Base-by-base conservation (phyloP, 176 grass and related monocot species). In the Bothriochloa decipiens region DNA sequence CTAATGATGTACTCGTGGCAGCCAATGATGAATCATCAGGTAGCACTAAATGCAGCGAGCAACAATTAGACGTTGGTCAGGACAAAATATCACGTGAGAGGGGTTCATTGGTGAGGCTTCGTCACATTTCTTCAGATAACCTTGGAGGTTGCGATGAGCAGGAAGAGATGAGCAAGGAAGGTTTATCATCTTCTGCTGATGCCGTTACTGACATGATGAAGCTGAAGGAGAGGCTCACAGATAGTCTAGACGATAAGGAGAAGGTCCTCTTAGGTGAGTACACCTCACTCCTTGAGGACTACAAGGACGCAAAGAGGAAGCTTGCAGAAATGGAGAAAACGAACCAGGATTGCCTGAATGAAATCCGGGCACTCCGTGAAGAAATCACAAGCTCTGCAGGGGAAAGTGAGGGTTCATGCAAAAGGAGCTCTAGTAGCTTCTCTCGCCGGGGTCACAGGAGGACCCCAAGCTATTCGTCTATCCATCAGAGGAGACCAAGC, bases 231-330 rank as follows among this genome's bases (percentile, higher is more conserved):
- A 41, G 88, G 74, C 83, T 93, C 47, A 46, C 74, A 12, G 77
- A 86, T 62, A 85, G 83, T 20, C 75, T 87, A 3, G 92, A 90
- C 67, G 89, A 88, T 1, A 93, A 82, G 87, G 91, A 95, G 43
- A 93, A 92, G 68, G 85, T 89, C 23, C 79, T 93, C 36, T 32
- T 95, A 65, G 35, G 81, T 0, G 89, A 95, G 60, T 98, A 93
- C 82, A 91, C 84, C 3, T 63, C 68, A 2, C 85, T 98, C 72
- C 84, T 98, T 0, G 57, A 88, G 58, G 92, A 86, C 20, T 90
- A 91, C 43, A 95, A 93, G 80, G 87, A 90, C 22, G 82, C 93
- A 4, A 98, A 85, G 80, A 86, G 65, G 60, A 90, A 53, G 87
- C 85, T 98, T 7, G 60, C 65, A 10, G 85, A 95, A 41, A 83